Percentiles rank a stretch among this genome's conserved stretches.
Evolutionary conservation across 352 stramenopile genomes (phyloP).

Genomic region (Phytophthora brassicae): DNA sequence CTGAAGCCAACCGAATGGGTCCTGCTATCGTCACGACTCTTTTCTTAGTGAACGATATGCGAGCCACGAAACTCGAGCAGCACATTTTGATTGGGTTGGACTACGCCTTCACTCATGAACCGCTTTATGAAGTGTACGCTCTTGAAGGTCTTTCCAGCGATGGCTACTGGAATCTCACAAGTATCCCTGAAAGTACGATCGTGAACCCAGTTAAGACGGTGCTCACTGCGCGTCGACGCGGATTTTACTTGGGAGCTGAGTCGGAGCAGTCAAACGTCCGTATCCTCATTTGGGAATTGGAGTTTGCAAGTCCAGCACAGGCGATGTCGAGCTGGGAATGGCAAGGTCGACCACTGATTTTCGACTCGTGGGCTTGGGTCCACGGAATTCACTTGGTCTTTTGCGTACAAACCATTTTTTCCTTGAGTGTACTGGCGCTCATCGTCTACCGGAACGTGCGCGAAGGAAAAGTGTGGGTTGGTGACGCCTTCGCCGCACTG

Average conservation of each 20-base stretch:
- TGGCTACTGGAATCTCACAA: constrained; percentile 37
- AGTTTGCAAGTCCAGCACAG: constrained; percentile 8
- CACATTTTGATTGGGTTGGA: constrained; percentile 31
- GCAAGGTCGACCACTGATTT: constrained; percentile 20
- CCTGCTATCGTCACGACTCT: constrained; percentile 31
- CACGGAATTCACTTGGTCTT: constrained; percentile 48
- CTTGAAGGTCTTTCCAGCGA: constrained; percentile 21
- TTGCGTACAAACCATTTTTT: constrained; percentile 34
- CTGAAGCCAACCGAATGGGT: constrained; percentile 28
- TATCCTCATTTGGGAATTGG: constrained; percentile 35
- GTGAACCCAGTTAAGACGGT: constrained; percentile 32
- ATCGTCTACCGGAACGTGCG: constrained; percentile 37
- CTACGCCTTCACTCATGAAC: constrained; percentile 36
- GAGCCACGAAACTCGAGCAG: constrained; percentile 17
- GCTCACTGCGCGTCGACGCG: constrained; percentile 28
- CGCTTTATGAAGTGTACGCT: constrained; percentile 34
- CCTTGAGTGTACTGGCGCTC: constrained; percentile 34
- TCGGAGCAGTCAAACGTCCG: constrained; percentile 51
- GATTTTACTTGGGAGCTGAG: constrained; percentile 41
- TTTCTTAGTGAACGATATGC: constrained; percentile 37
- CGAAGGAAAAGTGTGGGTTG: constrained; percentile 40
- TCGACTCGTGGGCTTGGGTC: constrained; percentile 55
- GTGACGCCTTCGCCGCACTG: constrained; percentile 41
- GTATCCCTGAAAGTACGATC: constrained; percentile 18
- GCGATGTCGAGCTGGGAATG: constrained; percentile 36